Conservation (phyloP, 1,284 basidiomycete genomes). For the Puccinia novopanici region DNA sequence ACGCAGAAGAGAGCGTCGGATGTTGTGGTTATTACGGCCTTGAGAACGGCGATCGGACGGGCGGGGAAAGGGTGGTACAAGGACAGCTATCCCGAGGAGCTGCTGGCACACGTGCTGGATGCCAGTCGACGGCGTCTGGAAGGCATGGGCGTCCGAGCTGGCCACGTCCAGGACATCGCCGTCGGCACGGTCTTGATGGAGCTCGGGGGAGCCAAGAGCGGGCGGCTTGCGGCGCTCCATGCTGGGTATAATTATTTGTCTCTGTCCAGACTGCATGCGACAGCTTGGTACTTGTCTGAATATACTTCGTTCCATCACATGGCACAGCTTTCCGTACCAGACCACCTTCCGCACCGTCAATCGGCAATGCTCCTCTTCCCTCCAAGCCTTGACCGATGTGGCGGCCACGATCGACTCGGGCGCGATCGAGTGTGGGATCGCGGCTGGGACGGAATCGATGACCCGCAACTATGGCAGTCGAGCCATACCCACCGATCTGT, state of each 20-base stretch:
- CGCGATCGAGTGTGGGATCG: slow-evolving; percentile 57
- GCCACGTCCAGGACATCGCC: slow-evolving; percentile 59
- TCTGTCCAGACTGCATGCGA: too few relatives aligned
- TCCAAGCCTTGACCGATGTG: slow-evolving; percentile 60
- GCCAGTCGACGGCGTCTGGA: slow-evolving; percentile 58
- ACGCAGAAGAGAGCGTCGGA: slow-evolving; percentile 56
- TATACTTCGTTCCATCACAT: slow-evolving; percentile 6
- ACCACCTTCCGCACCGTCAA: slow-evolving; percentile 58
- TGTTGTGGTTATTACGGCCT: slow-evolving; percentile 58
- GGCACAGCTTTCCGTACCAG: slow-evolving; percentile 45
- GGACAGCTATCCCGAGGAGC: slow-evolving; percentile 59
- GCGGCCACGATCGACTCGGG: slow-evolving; percentile 58
- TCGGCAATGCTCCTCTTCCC: slow-evolving; percentile 59
- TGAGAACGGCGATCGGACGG: slow-evolving; percentile 59
- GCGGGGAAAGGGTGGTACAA: slow-evolving; percentile 58
- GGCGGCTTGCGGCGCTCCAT: slow-evolving; percentile 59
- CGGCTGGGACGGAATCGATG: slow-evolving; percentile 58
- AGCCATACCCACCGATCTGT: slow-evolving; percentile 57
- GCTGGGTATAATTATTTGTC: slow-evolving; percentile 55
- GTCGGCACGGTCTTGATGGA: slow-evolving; percentile 60
- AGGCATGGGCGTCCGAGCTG: slow-evolving; percentile 57
- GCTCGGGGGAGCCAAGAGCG: slow-evolving; percentile 60
- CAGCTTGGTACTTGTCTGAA: slow-evolving; percentile 13
- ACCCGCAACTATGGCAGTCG: slow-evolving; percentile 57
- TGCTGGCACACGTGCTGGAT: slow-evolving; percentile 58